Evolutionary conservation across 176 grass and related monocot genomes (phyloP).

Genomic region (Chrysopogon serrulatus): DNA sequence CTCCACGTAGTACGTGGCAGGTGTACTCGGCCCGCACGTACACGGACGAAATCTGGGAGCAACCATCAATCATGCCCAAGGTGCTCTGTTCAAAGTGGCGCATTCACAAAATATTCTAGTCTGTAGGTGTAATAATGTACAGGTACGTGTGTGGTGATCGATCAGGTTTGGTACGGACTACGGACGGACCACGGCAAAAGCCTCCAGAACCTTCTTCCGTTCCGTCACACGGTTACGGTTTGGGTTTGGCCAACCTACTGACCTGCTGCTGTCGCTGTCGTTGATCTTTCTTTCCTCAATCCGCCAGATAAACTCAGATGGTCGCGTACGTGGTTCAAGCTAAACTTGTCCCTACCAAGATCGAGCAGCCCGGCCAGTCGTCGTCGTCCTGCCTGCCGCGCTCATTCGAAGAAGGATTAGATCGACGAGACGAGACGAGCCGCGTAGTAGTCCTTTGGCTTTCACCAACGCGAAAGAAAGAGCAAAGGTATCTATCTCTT

Average conservation of each 20-base stretch:
- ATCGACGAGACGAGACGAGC: too few species aligned
- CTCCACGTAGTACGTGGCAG: too few species aligned
- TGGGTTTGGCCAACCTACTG: neutral
- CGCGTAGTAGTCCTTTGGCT: too few species aligned
- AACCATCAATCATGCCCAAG: neutral
- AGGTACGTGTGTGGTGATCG: neutral
- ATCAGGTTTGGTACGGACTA: neutral
- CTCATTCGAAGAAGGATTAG: too few species aligned
- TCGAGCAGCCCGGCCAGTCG: too few species aligned
- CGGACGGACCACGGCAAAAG: neutral
- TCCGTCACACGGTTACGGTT: neutral
- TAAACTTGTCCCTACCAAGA: too few species aligned
- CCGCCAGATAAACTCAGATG: neutral
- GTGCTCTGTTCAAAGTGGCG: neutral
- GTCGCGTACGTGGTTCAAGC: neutral
- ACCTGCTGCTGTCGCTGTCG: neutral
- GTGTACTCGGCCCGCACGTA: neutral
- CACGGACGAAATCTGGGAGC: neutral
- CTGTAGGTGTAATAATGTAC: too few species aligned
- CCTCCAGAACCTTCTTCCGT: neutral
- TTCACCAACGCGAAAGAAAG: neutral
- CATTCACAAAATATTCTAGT: neutral
- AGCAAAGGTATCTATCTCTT: too few species aligned
- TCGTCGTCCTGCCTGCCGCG: too few species aligned
- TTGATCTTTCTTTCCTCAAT: neutral